phyloP scores from a whole-genome alignment of 2,329 filamentous ascomycete species.

The Aspergillus ochraceus region DNA sequence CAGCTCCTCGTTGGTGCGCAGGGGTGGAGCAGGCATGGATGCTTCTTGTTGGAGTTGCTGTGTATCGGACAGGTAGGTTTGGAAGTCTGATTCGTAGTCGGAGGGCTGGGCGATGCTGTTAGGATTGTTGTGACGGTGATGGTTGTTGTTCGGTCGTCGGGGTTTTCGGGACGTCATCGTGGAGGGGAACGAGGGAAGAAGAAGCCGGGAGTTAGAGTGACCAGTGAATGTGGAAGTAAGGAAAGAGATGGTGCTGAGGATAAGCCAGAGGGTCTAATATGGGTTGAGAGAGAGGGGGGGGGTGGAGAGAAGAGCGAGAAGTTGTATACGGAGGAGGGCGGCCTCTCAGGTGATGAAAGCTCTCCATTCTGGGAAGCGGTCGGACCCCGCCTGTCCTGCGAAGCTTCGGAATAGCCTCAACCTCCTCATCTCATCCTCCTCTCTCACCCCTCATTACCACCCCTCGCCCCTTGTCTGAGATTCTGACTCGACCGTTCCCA shows the following conservation, averaged over 20 bases:
- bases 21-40: slow-evolving; percentile 44
- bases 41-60: slow-evolving; percentile 26
- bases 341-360: slow-evolving; percentile 7
- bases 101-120: slow-evolving; percentile 29
- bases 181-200: background rate
- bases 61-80: slow-evolving; percentile 47
- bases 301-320: background rate
- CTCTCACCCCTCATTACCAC: background rate
- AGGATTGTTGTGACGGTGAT: slow-evolving; percentile 16
- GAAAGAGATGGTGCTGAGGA: background rate
- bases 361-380: slow-evolving; percentile 20
- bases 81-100: slow-evolving; percentile 68
- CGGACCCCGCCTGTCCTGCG: slow-evolving; percentile 4
- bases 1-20: slow-evolving; percentile 76
- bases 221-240: background rate
- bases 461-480: background rate
- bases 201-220: background rate
- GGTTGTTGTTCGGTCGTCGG: slow-evolving; percentile 31
- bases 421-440: background rate
- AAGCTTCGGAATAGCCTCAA: background rate
- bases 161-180: slow-evolving; percentile 35
- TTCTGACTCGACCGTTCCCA: background rate
- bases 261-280: too few species aligned
- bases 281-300: slow-evolving; percentile 1
- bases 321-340: background rate